These are phyloP conservation scores for Orbilia brochopaga DNA, from an alignment of 2,329 filamentous ascomycete species.

Conservation along the genomic window DNA sequence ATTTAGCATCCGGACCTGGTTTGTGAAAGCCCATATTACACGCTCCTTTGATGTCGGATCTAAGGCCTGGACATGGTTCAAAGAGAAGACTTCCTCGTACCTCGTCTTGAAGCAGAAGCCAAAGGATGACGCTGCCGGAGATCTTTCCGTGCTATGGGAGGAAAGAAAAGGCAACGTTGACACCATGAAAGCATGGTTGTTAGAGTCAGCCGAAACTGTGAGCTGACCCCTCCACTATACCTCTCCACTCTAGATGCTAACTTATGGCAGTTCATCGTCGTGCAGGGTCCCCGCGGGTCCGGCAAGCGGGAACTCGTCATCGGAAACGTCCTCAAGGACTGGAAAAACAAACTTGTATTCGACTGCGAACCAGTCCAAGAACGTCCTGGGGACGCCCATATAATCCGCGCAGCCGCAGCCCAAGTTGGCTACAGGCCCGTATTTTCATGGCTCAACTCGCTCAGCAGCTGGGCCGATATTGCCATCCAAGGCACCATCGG, in stretches of 20 bases:
- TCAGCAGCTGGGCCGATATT: constrained; percentile 89
- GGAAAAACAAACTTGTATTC: constrained; percentile 78
- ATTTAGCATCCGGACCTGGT: constrained; percentile 77
- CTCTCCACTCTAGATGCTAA: background rate
- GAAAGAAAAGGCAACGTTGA: constrained; percentile 82
- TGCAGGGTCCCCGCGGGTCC: constrained; percentile 88
- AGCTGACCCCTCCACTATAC: background rate
- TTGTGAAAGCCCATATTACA: constrained; percentile 86
- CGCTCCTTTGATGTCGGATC: constrained; percentile 71
- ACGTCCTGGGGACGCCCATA: constrained; percentile 82
- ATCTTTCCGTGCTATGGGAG: constrained; percentile 82
- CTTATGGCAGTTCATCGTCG: constrained; percentile 62
- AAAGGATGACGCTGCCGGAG: constrained; percentile 68
- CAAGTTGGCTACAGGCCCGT: constrained; percentile 90
- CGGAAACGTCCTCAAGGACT: constrained; percentile 78
- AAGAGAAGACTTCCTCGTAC: constrained; percentile 71
- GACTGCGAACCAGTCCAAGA: constrained; percentile 95
- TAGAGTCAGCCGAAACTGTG: constrained; percentile 79
- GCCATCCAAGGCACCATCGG: constrained; percentile 83
- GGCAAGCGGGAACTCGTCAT: constrained; percentile 88
- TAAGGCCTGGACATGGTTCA: constrained; percentile 85
- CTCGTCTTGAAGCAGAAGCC: constrained; percentile 64
- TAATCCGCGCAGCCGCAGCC: constrained; percentile 78
- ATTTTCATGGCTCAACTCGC: constrained; percentile 94
- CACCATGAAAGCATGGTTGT: constrained; percentile 81